These are phyloP conservation scores for Amoebophrya sp. DNA, from an alignment of 169 alveolate species.

Conservation along the genomic window DNA sequence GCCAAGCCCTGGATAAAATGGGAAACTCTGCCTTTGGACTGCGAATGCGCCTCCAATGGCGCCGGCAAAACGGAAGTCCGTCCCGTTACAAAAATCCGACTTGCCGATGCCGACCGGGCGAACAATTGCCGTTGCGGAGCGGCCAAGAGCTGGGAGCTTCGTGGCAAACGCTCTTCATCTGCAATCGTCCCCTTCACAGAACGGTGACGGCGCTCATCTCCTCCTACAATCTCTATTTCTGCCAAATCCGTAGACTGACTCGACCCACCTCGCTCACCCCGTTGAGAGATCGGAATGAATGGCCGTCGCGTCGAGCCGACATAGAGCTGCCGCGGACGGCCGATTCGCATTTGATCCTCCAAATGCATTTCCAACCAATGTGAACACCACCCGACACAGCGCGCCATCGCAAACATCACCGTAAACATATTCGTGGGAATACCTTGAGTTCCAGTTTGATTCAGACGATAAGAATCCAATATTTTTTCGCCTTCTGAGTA, in stretches of 20 bases:
- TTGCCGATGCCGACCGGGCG: no score
- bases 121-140: no score
- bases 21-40: neutral
- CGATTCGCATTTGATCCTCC: constrained; percentile 37
- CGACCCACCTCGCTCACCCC: neutral
- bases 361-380: constrained; percentile 57
- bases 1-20: neutral
- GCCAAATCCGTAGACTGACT: no score
- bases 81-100: no score
- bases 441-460: constrained; percentile 66
- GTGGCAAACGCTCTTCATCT: no score
- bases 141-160: no score
- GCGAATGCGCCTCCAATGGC: neutral
- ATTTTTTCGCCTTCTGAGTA: constrained; percentile 65
- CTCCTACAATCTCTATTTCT: no score
- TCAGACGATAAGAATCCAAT: constrained; percentile 72
- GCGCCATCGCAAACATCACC: constrained; percentile 72
- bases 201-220: no score
- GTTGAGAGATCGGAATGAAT: constrained; percentile 60
- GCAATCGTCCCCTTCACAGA: no score
- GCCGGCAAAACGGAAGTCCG: no score
- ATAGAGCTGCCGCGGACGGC: constrained; percentile 49
- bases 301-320: constrained; percentile 65
- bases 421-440: constrained; percentile 71
- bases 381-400: constrained; percentile 78